These are phyloP conservation scores for Phycomyces blakesleeanus DNA, from an alignment of 192 early-diverging fungal species.

Conservation along the genomic window DNA sequence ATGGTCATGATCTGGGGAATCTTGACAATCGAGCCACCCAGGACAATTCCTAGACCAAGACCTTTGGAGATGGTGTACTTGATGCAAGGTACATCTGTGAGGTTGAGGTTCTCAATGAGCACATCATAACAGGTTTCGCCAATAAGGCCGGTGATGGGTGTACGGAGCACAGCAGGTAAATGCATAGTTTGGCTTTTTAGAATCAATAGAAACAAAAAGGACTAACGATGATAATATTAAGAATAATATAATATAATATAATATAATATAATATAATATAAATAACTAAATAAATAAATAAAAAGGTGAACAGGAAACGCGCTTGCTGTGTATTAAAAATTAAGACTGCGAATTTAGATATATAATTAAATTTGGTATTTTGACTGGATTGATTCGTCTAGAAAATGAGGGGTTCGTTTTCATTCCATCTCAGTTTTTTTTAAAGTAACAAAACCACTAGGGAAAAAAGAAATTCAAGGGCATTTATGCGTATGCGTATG, in stretches of 20 bases:
- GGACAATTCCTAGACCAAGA: conserved; percentile 91
- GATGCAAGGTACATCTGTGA: conserved; percentile 65
- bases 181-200: conserved; percentile 35
- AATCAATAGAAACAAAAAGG: no score
- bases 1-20: conserved; percentile 97
- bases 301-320: no score
- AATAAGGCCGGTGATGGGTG: conserved; percentile 67
- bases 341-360: no score
- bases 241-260: no score
- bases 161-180: conserved; percentile 61
- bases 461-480: no score
- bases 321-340: neutral
- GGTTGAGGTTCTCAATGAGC: conserved; percentile 70
- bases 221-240: no score
- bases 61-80: conserved; percentile 85
- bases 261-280: no score
- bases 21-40: conserved; percentile 90
- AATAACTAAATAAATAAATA: no score
- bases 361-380: no score
- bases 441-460: no score
- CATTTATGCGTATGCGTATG: neutral
- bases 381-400: neutral
- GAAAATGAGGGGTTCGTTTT: neutral
- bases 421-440: neutral
- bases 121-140: conserved; percentile 76